A percentile compares a stretch with the other conserved stretches of the same genome.
These are phyloP conservation scores for Exophiala aquamarina DNA, from an alignment of 2,329 filamentous ascomycete species.

Conservation along the genomic window DNA sequence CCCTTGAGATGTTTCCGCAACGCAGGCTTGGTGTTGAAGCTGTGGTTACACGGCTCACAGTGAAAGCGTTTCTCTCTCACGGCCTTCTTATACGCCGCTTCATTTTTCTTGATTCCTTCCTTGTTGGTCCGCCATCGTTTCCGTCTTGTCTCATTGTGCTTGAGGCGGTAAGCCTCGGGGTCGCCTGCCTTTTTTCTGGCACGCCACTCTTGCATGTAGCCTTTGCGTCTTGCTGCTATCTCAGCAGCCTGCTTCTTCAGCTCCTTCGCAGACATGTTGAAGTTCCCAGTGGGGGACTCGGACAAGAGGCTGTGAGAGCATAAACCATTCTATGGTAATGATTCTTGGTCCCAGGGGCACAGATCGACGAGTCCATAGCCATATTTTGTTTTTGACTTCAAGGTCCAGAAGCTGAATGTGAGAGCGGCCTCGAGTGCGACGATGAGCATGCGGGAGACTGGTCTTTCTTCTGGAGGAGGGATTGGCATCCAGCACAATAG, in stretches of 20 bases:
- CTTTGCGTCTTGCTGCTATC: no score
- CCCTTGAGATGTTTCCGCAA: no score
- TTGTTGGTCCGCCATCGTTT: no score
- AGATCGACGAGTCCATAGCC: background rate
- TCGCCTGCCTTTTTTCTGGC: no score
- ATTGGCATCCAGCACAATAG: slow-evolving; percentile 5
- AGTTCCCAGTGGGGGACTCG: background rate
- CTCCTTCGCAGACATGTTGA: slow-evolving; percentile 1
- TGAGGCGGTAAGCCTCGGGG: no score
- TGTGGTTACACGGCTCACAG: no score
- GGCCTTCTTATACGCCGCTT: no score
- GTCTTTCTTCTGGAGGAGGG: slow-evolving; percentile 31
- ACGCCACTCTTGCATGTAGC: no score
- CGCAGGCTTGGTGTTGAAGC: no score
- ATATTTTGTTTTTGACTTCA: background rate
- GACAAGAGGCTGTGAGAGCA: slow-evolving; percentile 1
- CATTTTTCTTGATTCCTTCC: no score
- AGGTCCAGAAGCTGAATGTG: slow-evolving; percentile 4
- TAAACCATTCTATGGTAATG: slow-evolving; percentile 1
- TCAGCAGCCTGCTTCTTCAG: background rate
- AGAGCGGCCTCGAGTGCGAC: slow-evolving; percentile 1
- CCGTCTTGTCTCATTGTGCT: no score
- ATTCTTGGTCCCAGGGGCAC: background rate
- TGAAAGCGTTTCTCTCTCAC: no score
- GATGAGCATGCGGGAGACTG: slow-evolving; percentile 3